Base-by-base conservation (phyloP, 2,329 filamentous ascomycete genomes). In the Trichoderma afroharzianum region DNA sequence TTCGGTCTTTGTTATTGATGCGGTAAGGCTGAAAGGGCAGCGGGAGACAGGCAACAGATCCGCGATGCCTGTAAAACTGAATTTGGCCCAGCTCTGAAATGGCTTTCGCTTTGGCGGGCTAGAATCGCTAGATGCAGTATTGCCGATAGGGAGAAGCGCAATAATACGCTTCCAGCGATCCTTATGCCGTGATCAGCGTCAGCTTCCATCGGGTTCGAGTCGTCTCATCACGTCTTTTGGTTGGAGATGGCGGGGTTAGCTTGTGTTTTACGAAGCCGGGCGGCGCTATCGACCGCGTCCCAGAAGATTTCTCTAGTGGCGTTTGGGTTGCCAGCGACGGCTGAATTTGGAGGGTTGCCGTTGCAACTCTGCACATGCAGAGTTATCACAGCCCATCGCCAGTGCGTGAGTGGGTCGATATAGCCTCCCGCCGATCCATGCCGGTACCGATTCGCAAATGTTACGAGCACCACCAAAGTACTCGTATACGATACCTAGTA, bases 21-120 rank as follows among this genome's bases (percentile, higher is more conserved):
- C 21, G 24, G 66, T 72, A 72, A 72, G 71, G 71, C 71, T 72
- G 66, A 72, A 66, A 26, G 26, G 55, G 15, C 32, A 68, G 63
- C 43, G 50, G 66, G 59, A 33, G 59, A 33, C 26, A 53, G n/a
- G 69, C 55, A 26, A 61, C 50, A 71, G 57, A 55, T 72, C 66
- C 66, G 64, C 64, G 47, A 57, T 30, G 53, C 36, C 55, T 61
- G 28, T n/a, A 33, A 26, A 43, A 6, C 18, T 7, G 63, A 57
- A 24, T 24, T 53, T 39, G 43, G 9, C 32, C 30, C 58, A 30
- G 58, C 59, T 43, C 47, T 57, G 43, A 30, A 32, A 7, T n/a
- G 7, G 14, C 12, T 39, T 30, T 28, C 12, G 24, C n/a, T 39
- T 58, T n/a, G 24, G 15, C 24, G 33, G 53, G 24, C 24, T 39